Evolutionary conservation across 2,329 filamentous ascomycete species (phyloP).

Genomic region (Fusarium torulosum): DNA sequence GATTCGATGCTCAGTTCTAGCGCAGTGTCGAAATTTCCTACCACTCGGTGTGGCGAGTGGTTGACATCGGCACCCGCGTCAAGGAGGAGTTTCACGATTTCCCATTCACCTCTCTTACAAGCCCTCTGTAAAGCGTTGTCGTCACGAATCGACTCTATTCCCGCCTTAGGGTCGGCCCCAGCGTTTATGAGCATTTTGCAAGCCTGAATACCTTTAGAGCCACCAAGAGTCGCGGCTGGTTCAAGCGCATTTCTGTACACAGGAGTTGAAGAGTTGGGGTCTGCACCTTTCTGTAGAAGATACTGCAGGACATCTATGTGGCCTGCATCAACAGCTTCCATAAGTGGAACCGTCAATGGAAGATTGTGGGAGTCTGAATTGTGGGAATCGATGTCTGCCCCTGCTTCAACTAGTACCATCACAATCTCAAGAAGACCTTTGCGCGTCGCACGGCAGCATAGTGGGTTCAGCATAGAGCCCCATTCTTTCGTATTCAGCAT

Average conservation of each 20-base stretch:
- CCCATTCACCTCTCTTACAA: background rate
- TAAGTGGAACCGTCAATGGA: background rate
- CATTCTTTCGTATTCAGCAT: accelerated
- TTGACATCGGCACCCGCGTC: background rate
- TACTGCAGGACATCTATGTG: accelerated
- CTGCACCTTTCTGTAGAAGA: background rate
- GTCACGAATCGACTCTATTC: no score
- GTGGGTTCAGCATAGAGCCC: accelerated
- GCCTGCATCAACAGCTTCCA: accelerated
- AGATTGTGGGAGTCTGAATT: no score
- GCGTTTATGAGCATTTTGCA: background rate
- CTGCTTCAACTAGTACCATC: accelerated
- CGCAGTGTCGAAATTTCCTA: no score
- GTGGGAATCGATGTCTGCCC: no score
- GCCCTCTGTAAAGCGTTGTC: background rate
- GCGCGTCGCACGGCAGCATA: accelerated
- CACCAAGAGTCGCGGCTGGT: accelerated
- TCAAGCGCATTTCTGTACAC: background rate
- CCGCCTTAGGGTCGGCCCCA: no score
- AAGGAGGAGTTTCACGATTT: background rate
- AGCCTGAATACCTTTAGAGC: accelerated
- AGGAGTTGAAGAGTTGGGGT: background rate
- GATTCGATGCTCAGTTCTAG: accelerated
- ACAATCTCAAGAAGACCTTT: accelerated
- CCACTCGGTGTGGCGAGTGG: no score